Conservation (phyloP, 2,329 filamentous ascomycete species). For the Beauveria caledonica region DNA sequence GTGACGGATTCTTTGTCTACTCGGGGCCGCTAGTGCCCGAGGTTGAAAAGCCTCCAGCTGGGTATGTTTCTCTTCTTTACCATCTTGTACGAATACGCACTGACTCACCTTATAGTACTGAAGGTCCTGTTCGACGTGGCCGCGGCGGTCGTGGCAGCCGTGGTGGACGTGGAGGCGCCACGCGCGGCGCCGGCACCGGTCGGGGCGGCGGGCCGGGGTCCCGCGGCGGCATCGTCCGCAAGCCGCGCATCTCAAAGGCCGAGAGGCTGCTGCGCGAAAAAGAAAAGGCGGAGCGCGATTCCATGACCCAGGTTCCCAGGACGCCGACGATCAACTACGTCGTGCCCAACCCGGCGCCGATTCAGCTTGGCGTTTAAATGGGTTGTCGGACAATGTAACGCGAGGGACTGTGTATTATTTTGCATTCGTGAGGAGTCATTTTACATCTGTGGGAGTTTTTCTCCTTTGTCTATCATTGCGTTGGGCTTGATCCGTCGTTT, state of each 20-base stretch:
- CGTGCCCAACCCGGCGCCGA: constrained; percentile 17
- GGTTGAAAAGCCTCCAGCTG: constrained; percentile 60
- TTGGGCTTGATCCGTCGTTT: background rate
- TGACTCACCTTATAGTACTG: constrained; percentile 46
- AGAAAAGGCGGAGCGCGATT: constrained; percentile 62
- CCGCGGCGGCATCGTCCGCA: constrained; percentile 67
- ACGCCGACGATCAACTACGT: constrained; percentile 30
- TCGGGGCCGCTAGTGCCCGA: constrained; percentile 85
- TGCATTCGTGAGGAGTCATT: constrained; percentile 10
- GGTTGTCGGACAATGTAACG: background rate
- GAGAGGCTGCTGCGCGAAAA: constrained; percentile 31
- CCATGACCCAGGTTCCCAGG: constrained; percentile 31
- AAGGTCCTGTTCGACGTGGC: constrained; percentile 64
- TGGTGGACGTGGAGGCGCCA: constrained; percentile 53
- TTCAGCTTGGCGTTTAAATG: constrained; percentile 6
- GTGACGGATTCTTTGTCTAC: constrained; percentile 97
- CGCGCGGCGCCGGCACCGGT: constrained; percentile 38
- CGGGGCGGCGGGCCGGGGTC: constrained; percentile 56
- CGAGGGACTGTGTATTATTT: constrained; percentile 1
- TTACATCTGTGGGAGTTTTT: background rate
- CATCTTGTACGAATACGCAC: constrained; percentile 14
- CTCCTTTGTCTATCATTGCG: background rate
- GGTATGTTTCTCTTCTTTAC: constrained; percentile 30
- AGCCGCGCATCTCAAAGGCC: constrained; percentile 79
- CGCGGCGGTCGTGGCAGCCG: constrained; percentile 44